Conservation (phyloP, 2,329 filamentous ascomycete species). For the Fusarium sp. region DNA sequence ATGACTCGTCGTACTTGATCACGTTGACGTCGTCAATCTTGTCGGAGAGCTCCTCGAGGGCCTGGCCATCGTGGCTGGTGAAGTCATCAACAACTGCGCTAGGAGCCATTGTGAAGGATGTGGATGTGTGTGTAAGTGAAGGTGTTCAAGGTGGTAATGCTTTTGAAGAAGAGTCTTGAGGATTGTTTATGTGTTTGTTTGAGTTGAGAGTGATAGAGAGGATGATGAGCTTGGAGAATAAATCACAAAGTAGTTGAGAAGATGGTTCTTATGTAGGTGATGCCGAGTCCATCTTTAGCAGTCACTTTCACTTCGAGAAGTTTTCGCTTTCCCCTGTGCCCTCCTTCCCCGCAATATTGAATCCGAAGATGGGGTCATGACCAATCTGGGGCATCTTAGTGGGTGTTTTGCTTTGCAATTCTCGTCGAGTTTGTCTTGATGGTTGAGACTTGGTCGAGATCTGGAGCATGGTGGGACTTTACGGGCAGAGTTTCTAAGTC, state of each 20-base stretch:
- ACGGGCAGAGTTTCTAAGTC: slow-evolving; percentile 44
- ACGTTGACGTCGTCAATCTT: slow-evolving; percentile 66
- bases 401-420: slow-evolving; percentile 37
- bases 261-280: slow-evolving; percentile 36
- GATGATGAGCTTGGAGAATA: slow-evolving; percentile 32
- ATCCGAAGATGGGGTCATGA: slow-evolving; percentile 21
- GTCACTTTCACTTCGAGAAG: slow-evolving; percentile 14
- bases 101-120: slow-evolving; percentile 47
- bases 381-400: slow-evolving; percentile 46
- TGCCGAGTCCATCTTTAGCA: slow-evolving; percentile 12
- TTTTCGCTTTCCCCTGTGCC: slow-evolving; percentile 11
- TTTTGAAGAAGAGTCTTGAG: neutral
- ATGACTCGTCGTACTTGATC: slow-evolving; percentile 64
- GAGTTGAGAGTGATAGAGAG: slow-evolving; percentile 9
- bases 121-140: slow-evolving; percentile 29
- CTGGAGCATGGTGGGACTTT: slow-evolving; percentile 39
- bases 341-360: slow-evolving; percentile 38
- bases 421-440: slow-evolving; percentile 34
- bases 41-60: slow-evolving; percentile 65
- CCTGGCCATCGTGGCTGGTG: slow-evolving; percentile 44
- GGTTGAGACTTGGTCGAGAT: slow-evolving; percentile 34
- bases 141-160: slow-evolving; percentile 4
- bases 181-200: slow-evolving; percentile 1
- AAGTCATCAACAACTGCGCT: slow-evolving; percentile 45
- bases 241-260: slow-evolving; percentile 7